Base-by-base conservation (phyloP, 2,329 filamentous ascomycete genomes). In the Lachnellula subtilissima region DNA sequence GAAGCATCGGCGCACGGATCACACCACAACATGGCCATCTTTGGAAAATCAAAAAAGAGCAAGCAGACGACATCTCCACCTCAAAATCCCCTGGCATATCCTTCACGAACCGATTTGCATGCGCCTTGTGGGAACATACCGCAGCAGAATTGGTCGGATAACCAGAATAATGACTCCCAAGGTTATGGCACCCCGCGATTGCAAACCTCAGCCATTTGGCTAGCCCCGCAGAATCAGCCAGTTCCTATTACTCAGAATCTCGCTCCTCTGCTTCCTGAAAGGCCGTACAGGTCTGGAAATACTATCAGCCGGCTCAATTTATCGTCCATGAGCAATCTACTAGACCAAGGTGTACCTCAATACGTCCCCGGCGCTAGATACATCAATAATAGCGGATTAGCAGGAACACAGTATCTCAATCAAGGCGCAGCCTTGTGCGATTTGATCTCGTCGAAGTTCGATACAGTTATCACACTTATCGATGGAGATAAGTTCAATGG, bases 381-480 rank as follows among this genome's bases (percentile, higher is more conserved):
- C 7, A 71, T 78, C 53, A 75, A 78, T 48, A 74, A 79, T 56
- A 71, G 73, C 1, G 61, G 78, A 22, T 69, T 76, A 6, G 66
- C 68, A 39, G 72, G 72, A 17, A 72, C 73, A 0, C 75, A 78
- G 61, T 69, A 79, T 25, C 67, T 76, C 43, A 74, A 75, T 59
- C 75, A 78, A 61, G 72, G 73, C 5, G 73, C 75, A 14, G 73
- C 74, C 5, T 70, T 83, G 17, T 83, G 77, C 63, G 82, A 88
- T 64, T 73, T 83, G 53, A 80, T 91, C 48, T 80, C 77, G 14
- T 75, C 76, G 3, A 83, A 83, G 52, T 79, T 92, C 58, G 81
- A 89, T 68, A 74, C 82, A 46, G 78, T 90, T 55, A 83, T 92
- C 68, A 89, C 87, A 0, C 76, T 81, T 28, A 91, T 92, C 54